phyloP scores from a whole-genome alignment of 2,329 filamentous ascomycete genomes.

The Biscogniauxia marginata region DNA sequence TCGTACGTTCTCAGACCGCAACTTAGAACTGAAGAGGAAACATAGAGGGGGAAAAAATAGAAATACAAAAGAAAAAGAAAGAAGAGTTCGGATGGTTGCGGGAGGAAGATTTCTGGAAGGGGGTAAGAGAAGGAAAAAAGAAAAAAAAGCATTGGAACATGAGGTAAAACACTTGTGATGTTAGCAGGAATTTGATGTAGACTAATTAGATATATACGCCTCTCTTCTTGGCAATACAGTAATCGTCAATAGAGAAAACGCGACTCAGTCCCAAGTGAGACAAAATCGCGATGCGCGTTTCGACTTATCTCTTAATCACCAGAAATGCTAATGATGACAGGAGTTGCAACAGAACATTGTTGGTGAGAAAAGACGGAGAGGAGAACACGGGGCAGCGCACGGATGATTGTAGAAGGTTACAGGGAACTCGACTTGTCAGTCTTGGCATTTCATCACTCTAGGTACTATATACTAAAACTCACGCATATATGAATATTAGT shows the following conservation, averaged over 20 bases:
- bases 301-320: neutral
- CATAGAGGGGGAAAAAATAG: too few relatives aligned
- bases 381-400: neutral
- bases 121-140: too few relatives aligned
- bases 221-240: too few relatives aligned
- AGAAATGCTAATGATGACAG: neutral
- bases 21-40: neutral
- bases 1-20: conserved; percentile 4
- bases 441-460: too few relatives aligned
- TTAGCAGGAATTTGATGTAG: neutral
- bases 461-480: too few relatives aligned
- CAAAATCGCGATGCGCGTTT: neutral
- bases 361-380: neutral
- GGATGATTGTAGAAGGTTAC: neutral
- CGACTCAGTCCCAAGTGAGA: neutral
- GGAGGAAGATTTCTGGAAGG: neutral
- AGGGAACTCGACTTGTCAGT: neutral
- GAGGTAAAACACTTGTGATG: neutral
- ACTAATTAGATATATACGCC: neutral
- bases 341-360: neutral
- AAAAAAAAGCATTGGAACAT: too few relatives aligned
- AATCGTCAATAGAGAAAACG: too few relatives aligned
- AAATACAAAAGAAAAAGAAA: too few relatives aligned
- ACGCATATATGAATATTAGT: too few relatives aligned
- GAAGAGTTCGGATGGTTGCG: neutral